Base-by-base conservation (phyloP, 257 asterid species). In the Eucommia ulmoides region DNA sequence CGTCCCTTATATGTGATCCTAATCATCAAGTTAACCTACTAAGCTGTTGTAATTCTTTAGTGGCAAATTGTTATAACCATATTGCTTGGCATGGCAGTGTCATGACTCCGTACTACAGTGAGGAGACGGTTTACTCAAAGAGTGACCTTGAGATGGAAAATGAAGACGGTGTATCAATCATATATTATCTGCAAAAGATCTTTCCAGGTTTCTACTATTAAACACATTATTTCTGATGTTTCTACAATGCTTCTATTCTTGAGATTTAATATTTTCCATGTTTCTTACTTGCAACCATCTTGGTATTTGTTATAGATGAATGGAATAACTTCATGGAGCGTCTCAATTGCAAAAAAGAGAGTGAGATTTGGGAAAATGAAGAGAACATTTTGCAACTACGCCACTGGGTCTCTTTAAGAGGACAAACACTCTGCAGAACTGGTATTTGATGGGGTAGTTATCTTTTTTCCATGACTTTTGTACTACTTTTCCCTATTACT, bases 331-430 rank as follows among this genome's bases (percentile, higher is more conserved):
- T 85, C 65, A 49, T 65, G 81, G 98, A 91, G 77, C 98, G 98
- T 47, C 56, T 91, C 54, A 76, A 76, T 48, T 91, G 96, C 65
- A 86, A 38, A 14, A 38, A 79, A 56, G 94, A 46, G 49, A 8
- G 24, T 25, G 93, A 85, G 59, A 54, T 85, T 49, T 80, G 77
- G 84, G 98, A 91, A 49, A 82, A 61, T 58, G 98, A 91, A 64
- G 98, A 91, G 60, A 82, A 70, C 68, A 76, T 77, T 54, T 72
- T 91, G 64, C 98, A 83, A 61, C 74, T 91, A 52, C 96, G 98
- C 62, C 96, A 91, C 57, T 91, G 98, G 98, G 98, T 94, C 25
- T 91, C 98, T 57, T 76, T 91, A 78, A 82, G 98, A 70, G 98
- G 98, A 63, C 98, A 91, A 65, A 91, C 98, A 51, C 94, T 91